A percentile compares a stretch with the other conserved stretches of the same genome.
These are phyloP conservation scores for Vanrija humicola DNA, from an alignment of 1,284 basidiomycete genomes.

Conservation along the genomic window DNA sequence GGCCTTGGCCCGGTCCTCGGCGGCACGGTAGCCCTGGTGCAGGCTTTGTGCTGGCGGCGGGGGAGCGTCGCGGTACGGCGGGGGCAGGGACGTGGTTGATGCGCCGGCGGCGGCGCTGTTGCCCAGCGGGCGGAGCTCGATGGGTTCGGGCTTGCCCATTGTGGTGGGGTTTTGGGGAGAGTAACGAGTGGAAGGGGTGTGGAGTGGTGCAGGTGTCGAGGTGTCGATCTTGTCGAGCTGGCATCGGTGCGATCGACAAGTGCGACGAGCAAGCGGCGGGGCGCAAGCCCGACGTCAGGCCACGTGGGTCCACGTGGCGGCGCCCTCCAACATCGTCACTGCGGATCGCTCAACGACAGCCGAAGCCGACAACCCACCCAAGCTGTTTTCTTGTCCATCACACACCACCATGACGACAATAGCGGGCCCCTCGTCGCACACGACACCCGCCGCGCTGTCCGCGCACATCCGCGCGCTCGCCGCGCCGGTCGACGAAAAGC, in stretches of 20 bases:
- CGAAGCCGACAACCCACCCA: too few relatives aligned
- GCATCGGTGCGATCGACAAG: neutral
- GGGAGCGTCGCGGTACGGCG: neutral
- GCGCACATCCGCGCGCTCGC: constrained; percentile 8
- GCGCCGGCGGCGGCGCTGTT: neutral
- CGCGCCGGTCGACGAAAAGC: constrained; percentile 3
- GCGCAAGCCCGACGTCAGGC: neutral
- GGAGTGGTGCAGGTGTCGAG: neutral
- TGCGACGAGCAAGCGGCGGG: neutral
- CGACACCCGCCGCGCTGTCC: too few relatives aligned
- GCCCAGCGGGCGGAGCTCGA: constrained; percentile 2
- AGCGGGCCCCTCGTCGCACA: too few relatives aligned
- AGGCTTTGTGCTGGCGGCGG: neutral
- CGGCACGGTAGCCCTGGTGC: constrained; percentile 22
- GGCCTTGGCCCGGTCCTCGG: constrained; percentile 42
- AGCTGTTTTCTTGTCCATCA: too few relatives aligned
- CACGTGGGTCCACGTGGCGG: too few relatives aligned
- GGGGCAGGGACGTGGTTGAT: neutral
- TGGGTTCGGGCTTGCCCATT: neutral
- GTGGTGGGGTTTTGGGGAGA: neutral
- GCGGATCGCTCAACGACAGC: too few relatives aligned
- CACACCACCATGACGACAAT: too few relatives aligned
- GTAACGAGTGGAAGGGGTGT: neutral
- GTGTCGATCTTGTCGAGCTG: too few relatives aligned
- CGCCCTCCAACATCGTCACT: too few relatives aligned